Base-by-base conservation (phyloP, 1,139 yeast species). In the Trichomonascaceae sp. region DNA sequence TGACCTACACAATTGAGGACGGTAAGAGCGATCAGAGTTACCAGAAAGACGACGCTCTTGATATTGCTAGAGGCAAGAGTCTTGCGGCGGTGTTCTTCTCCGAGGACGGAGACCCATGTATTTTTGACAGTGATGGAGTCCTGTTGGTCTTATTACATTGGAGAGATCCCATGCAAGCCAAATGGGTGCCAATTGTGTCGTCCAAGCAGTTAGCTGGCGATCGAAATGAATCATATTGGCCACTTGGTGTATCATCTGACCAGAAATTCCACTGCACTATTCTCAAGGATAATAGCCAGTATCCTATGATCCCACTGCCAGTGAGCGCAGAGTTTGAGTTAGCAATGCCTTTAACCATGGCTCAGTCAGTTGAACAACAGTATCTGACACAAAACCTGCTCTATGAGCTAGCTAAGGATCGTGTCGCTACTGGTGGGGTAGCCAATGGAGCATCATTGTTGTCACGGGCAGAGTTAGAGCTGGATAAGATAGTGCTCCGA, bases 151-250 rank as follows among this genome's bases (percentile, higher is more conserved):
- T 93, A 45, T 77, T 84, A 24, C 81, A 84, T 59, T 91, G 98
- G 97, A 77, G 96, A 64, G 63, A 61, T 12, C 74, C 86, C 1
- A 72, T 79, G 49, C 95, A 90, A 67, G 84, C 96, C 2, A 78
- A 83, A 61, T 93, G 98, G 97, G 76, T 88, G 10, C 98, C 98
- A 1, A 66, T 91, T n/a, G 73, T 91, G 55, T 87, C 88, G 19
- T 78, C 89, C 24, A 70, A 66, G 52, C 82, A 81, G 1, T 79
- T 85, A 30, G 77, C 81, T 9, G 74, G 75, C 56, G 78, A 74
- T 58, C 74, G 80, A 32, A 72, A 70, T 41, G 66, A 79, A 69
- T 43, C 61, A 13, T 85, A 87, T 60, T 90, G 98, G 97, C 98
- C 98, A 12, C 74, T 93, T 52, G 96, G 96, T 1, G 74, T 90